A percentile compares a stretch with the other conserved stretches of the same genome.
phyloP scores from a whole-genome alignment of 257 asterid species.

The Cynanchum wilfordii region DNA sequence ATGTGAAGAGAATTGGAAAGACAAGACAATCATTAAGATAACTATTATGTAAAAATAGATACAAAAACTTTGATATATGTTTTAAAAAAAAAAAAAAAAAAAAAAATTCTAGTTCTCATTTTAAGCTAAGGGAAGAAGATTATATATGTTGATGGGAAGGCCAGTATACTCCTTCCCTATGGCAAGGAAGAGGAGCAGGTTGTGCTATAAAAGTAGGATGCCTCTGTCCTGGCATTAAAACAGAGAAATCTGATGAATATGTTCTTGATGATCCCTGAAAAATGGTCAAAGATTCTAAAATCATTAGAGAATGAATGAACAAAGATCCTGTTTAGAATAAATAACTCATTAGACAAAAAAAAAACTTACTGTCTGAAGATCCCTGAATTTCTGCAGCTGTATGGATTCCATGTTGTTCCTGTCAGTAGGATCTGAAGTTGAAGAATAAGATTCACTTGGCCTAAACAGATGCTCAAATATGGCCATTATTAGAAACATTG shows the following conservation, averaged over 20 bases:
- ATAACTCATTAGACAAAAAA: background rate
- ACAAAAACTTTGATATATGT: background rate
- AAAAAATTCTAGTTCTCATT: conserved; percentile 1
- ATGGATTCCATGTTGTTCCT: conserved; percentile 23
- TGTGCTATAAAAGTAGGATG: conserved; percentile 80
- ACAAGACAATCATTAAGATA: background rate
- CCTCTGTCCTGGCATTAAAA: conserved; percentile 83
- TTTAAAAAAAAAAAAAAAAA: no score
- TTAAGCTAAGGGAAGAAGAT: conserved; percentile 20
- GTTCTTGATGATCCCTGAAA: conserved; percentile 42
- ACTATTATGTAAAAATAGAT: conserved; percentile 3
- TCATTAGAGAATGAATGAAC: background rate
- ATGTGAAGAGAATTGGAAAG: background rate
- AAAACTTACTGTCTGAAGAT: conserved; percentile 30
- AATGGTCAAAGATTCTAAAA: background rate
- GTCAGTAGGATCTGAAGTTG: conserved; percentile 20
- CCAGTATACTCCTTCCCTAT: conserved; percentile 61
- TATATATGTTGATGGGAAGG: conserved; percentile 42
- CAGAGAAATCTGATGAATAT: conserved; percentile 54
- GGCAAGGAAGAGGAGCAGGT: conserved; percentile 73
- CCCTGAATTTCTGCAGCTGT: conserved; percentile 29
- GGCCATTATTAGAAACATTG: conserved; percentile 87
- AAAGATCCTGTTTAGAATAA: background rate
- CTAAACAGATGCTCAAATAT: conserved; percentile 65
- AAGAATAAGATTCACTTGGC: conserved; percentile 34